These are phyloP conservation scores for Wickerhamiella vanderwaltii DNA, from an alignment of 805 yeast genomes.

Conservation along the genomic window DNA sequence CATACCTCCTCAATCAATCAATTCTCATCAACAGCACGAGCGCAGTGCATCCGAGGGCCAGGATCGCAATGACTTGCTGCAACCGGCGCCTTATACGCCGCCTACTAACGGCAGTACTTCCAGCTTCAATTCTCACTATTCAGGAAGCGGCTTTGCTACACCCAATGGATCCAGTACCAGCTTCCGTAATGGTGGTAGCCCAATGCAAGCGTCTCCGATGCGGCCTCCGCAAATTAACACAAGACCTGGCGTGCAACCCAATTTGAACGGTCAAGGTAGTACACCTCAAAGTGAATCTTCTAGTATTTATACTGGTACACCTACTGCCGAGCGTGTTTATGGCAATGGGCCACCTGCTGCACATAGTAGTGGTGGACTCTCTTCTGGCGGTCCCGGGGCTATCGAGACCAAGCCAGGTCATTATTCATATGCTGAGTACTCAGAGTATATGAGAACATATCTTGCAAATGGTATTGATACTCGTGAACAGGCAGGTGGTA, in stretches of 20 bases:
- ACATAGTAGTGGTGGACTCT: not conserved
- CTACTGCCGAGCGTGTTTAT: not conserved
- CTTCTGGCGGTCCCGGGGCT: not conserved
- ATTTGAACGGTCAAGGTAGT: not conserved
- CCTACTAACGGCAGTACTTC: conserved; percentile 1
- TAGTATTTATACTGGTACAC: not conserved
- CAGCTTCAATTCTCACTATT: not conserved
- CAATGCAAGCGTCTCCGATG: not conserved
- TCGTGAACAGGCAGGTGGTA: not conserved
- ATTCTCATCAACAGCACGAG: conserved; percentile 18
- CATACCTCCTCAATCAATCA: conserved; percentile 5
- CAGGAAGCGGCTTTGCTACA: not conserved
- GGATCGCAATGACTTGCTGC: conserved; percentile 24
- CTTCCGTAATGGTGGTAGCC: not conserved
- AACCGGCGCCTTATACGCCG: conserved; percentile 6
- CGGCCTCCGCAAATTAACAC: conserved; percentile 5
- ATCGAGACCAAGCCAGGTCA: conserved; percentile 14
- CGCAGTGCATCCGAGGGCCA: conserved; percentile 28
- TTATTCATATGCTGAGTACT: conserved; percentile 22
- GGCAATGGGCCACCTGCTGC: not conserved
- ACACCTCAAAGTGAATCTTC: conserved; percentile 1
- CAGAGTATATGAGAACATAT: conserved; percentile 23
- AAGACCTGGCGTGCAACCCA: not conserved
- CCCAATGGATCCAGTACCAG: conserved; percentile 2
- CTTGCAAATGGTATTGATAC: conserved; percentile 11